Evolutionary conservation across 2,329 filamentous ascomycete genomes (phyloP).

Genomic region (Pleurostoma richardsiae): DNA sequence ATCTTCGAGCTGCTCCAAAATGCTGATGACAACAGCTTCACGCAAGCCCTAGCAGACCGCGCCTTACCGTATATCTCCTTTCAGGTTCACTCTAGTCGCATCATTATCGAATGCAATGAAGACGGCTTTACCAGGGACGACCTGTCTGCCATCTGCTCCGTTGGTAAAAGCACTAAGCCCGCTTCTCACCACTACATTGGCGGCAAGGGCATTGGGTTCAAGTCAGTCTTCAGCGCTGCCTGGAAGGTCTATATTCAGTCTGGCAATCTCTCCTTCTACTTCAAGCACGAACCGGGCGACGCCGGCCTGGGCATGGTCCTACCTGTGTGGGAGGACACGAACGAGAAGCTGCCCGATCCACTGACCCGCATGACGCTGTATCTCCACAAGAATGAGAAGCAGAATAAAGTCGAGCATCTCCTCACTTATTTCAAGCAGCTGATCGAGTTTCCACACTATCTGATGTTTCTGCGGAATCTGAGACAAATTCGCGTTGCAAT

Average conservation of each 20-base stretch:
- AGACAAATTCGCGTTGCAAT: slow-evolving; percentile 22
- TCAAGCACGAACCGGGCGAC: slow-evolving; percentile 30
- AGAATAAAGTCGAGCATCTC: too few relatives aligned
- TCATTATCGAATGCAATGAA: slow-evolving; percentile 46
- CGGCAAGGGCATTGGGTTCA: slow-evolving; percentile 47
- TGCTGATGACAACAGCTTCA: slow-evolving; percentile 45
- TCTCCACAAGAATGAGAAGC: slow-evolving; percentile 3
- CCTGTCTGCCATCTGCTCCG: slow-evolving; percentile 37
- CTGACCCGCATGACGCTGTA: slow-evolving; percentile 8
- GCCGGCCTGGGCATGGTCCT: slow-evolving; percentile 33
- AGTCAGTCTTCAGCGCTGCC: slow-evolving; percentile 43
- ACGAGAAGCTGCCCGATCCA: background rate
- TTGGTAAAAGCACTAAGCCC: slow-evolving; percentile 40
- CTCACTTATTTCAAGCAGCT: too few relatives aligned
- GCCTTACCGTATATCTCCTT: slow-evolving; percentile 26
- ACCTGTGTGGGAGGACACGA: slow-evolving; percentile 13
- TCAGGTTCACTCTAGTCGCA: slow-evolving; percentile 23
- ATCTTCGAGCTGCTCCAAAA: slow-evolving; percentile 51
- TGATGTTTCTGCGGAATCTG: slow-evolving; percentile 38
- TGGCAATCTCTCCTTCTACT: slow-evolving; percentile 36
- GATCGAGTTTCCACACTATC: slow-evolving; percentile 12
- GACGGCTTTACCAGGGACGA: slow-evolving; percentile 36
- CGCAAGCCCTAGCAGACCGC: slow-evolving; percentile 9
- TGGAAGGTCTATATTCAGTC: slow-evolving; percentile 38
- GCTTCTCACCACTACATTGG: slow-evolving; percentile 37